Evolutionary conservation across 345 rosid genomes (phyloP), one percentile per base, ranked within the genome.

Genomic region (Ailanthus altissimus): DNA sequence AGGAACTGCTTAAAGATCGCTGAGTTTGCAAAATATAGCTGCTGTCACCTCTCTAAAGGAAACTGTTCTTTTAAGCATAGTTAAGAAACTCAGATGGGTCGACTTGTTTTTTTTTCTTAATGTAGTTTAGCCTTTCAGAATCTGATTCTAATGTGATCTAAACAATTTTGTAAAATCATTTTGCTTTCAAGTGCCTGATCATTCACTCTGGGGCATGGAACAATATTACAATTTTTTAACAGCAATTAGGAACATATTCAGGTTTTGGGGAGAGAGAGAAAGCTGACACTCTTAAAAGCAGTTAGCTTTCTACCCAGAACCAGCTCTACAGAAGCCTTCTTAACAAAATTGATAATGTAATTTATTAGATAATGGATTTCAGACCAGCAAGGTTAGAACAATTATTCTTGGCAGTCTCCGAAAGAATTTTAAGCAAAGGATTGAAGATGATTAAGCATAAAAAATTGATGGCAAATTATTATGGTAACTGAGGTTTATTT

Each of bases 101-200:
- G 12, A 38, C 23, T 38, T 64, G 23, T 21, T 32, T 36, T 75
- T 75, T 42, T 64, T 38, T 64, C 50, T 38, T 51, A 0, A 12
- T 74, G 25, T 50, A 75, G 46, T 60, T 23, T 7, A 43, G 56
- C 50, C 28, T 38, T 46, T 61, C 40, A 38, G 62, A 63, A 6
- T 51, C 70, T 63, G 21, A 38, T 74, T 36, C 70, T 42, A 14
- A 1, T 45, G 57, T 59, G 54, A 16, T 73, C 43, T 72, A 5
- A 14, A 73, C 8, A 28, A 60, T 32, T 18, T 46, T 26, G 57
- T 26, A 60, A 68, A 60, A 73, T 73, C 76, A 73, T 46, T 60
- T 47, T 59, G 42, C 46, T 26, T 28, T 73, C 54, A 58, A 15
- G 36, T 56, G 64, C 51, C 4, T 72, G 49, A 26, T 28, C n/a